These are phyloP conservation scores for Yamadazyma kitorensis DNA, from an alignment of 805 yeast genomes.

Conservation along the genomic window DNA sequence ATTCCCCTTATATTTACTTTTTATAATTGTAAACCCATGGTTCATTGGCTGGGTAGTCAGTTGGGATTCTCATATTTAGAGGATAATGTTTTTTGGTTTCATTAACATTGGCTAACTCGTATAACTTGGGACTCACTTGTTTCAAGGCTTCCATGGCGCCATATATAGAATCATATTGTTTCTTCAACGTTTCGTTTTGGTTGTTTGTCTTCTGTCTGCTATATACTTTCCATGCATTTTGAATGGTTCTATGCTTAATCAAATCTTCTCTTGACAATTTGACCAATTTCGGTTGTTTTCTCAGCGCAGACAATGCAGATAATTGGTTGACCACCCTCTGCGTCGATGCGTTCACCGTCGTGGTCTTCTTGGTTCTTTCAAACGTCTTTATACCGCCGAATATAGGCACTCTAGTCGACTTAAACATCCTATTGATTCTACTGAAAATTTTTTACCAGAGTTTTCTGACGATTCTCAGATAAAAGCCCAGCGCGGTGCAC, in stretches of 20 bases:
- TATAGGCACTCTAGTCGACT: too few species aligned
- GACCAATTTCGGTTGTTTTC: conserved; percentile 82
- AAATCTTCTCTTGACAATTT: conserved; percentile 77
- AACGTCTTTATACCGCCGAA: too few species aligned
- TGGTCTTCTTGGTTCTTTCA: conserved; percentile 31
- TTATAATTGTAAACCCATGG: conserved; percentile 66
- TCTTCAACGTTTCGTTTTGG: conserved; percentile 39
- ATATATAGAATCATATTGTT: conserved; percentile 64
- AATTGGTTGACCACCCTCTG: conserved; percentile 53
- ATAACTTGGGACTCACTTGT: conserved; percentile 50
- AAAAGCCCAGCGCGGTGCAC: too few species aligned
- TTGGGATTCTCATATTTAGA: conserved; percentile 81
- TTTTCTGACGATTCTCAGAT: too few species aligned
- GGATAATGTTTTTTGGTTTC: conserved; percentile 58
- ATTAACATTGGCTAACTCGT: conserved; percentile 56
- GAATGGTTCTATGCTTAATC: conserved; percentile 78
- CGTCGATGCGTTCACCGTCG: conserved; percentile 33
- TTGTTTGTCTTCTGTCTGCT: conserved; percentile 50
- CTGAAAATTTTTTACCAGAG: too few species aligned
- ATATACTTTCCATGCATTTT: conserved; percentile 74
- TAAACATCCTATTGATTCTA: too few species aligned
- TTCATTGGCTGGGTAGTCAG: conserved; percentile 80
- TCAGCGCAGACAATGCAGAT: conserved; percentile 80
- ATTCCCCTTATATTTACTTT: background rate
- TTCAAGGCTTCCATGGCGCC: conserved; percentile 74